Conservation (phyloP, 768 basidiomycete species). For the Cystofilobasidium capitatum region DNA sequence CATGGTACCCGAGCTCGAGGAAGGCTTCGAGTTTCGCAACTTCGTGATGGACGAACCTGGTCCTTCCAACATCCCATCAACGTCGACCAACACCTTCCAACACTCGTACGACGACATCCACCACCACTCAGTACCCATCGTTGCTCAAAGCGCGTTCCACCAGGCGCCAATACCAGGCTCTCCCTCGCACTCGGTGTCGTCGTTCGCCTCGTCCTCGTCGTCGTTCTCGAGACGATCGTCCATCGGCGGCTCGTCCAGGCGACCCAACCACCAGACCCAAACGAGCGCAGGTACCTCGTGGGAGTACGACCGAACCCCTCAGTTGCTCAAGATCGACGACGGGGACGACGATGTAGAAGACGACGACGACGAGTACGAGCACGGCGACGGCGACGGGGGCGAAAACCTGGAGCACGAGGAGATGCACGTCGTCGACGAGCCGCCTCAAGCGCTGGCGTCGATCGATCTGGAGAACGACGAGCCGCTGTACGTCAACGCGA, state of each 20-base stretch:
- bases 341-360: not conserved
- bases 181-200: not conserved
- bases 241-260: not conserved
- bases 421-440: not conserved
- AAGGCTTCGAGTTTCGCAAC: conserved; percentile 8
- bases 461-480: conserved; percentile 58
- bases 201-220: conserved; percentile 1
- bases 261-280: not conserved
- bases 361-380: not conserved
- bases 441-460: not conserved
- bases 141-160: not conserved
- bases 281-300: not conserved
- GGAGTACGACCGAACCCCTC: not conserved
- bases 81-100: too few species aligned
- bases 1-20: conserved; percentile 1
- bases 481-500: conserved; percentile 97
- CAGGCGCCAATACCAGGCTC: not conserved
- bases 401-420: too few species aligned
- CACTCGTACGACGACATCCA: too few species aligned
- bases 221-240: not conserved
- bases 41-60: conserved; percentile 4
- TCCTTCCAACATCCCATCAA: not conserved
- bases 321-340: too few species aligned
- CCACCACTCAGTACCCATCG: too few species aligned
- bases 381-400: too few species aligned